Evolutionary conservation across 306 rosid genomes (phyloP), one percentile per base, ranked within the genome.

Genomic region (Fagus crenata): DNA sequence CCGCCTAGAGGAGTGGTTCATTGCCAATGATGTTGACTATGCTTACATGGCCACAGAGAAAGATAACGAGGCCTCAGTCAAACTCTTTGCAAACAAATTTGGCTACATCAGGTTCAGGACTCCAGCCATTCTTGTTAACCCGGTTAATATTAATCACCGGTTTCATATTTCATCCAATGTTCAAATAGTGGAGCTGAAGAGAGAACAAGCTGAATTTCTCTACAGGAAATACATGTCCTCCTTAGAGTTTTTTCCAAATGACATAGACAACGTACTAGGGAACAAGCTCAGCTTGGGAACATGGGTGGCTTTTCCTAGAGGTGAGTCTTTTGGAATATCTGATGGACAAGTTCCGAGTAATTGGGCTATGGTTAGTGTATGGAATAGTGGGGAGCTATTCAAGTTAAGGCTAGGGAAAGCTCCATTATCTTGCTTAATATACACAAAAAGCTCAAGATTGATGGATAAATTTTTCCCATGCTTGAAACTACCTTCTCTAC

Each of bases 341-440:
- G 28, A 63, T n/a, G 85, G 82, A 40, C 77, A 73, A 63, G 35
- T 81, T 6, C 97, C 92, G 2, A 64, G 67, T 3, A 88, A 84
- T 72, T 95, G 97, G 97, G 98, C 97, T 12, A 84, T 94, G 85
- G 81, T 90, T 35, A 95, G 98, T 72, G 93, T 95, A 7, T 95
- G 97, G 98, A 92, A 95, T 46, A 89, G 96, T 60, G 93, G 96
- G 28, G 85, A 90, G 6, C 41, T 92, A 2, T 92, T 92, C 77
- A 90, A 87, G 80, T 64, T 92, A n/a, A 87, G 92, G 85, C 67
- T 95, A 17, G 93, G 89, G 71, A 88, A 92, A 81, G 95, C 90
- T 32, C 94, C 97, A 14, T 72, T 90, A 15, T 76, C 89, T 69
- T 92, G 95, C 84, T 72, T 90, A 42, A 31, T 88, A 18, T 90